These are phyloP conservation scores for Bretschneidera sinensis DNA, from an alignment of 345 rosid genomes.

Conservation along the genomic window DNA sequence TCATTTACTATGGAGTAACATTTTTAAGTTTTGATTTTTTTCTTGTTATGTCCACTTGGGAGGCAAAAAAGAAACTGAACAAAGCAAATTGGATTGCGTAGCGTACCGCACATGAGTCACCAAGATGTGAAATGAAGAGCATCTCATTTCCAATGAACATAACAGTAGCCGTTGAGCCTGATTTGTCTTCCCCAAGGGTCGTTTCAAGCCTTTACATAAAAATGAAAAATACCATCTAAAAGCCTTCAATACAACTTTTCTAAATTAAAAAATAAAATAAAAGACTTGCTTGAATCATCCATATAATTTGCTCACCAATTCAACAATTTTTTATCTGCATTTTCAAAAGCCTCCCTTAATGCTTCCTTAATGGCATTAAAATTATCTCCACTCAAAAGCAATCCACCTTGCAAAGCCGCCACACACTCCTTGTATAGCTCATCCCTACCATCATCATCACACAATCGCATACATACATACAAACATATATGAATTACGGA, in stretches of 20 bases:
- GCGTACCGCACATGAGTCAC: slow-evolving; percentile 83
- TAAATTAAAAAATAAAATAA: no score
- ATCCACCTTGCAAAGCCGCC: slow-evolving; percentile 67
- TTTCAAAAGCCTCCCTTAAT: slow-evolving; percentile 58
- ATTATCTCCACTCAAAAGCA: slow-evolving; percentile 57
- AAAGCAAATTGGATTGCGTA: neutral
- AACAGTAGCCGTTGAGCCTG: slow-evolving; percentile 89
- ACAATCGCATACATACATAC: neutral
- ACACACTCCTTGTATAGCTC: slow-evolving; percentile 83
- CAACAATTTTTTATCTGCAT: slow-evolving; percentile 56
- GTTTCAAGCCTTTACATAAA: slow-evolving; percentile 76
- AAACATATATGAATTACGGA: neutral
- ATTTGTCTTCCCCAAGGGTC: slow-evolving; percentile 51
- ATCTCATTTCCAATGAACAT: slow-evolving; percentile 50
- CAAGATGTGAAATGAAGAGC: slow-evolving; percentile 73
- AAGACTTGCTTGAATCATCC: no score
- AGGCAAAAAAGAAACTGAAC: neutral
- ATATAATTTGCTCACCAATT: slow-evolving; percentile 42
- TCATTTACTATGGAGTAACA: no score
- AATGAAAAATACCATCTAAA: no score
- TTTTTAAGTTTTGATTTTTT: neutral
- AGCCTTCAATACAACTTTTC: no score
- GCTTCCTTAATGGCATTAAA: slow-evolving; percentile 40
- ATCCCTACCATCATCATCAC: slow-evolving; percentile 47
- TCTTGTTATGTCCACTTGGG: neutral